Base-by-base conservation (phyloP, 768 basidiomycete genomes). In the Candolleomyces aberdarensis region DNA sequence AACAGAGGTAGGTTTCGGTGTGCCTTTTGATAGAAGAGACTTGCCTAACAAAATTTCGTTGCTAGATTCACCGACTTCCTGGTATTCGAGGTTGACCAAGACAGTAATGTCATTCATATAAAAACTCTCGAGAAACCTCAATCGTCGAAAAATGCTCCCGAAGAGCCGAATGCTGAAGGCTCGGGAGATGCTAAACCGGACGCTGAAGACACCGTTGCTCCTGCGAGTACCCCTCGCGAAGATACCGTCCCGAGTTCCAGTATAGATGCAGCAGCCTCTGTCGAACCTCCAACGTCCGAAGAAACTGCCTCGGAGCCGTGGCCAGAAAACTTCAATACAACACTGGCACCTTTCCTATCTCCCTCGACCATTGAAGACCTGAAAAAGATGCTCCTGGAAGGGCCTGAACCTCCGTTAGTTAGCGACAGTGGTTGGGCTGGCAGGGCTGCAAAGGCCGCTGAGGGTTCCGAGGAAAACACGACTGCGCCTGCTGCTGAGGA, bases 31-130 rank as follows among this genome's bases (percentile, higher is more conserved):
- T 32, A 41, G 50, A 59, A 44, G 46, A 53, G 57, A 9, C 41
- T 20, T 44, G 36, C 5, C 36, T 11, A 36, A 36, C 47, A 39
- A 57, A 31, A 19, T 44, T 39, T 22, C 51, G 41, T 53, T 31
- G 40, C 44, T 69, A 97, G 96, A 68, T 98, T 98, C 72, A 96
- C 96, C 44, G 97, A 99, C 74, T 99, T 99, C 71, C 67, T 98
- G 67, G 97, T 99, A 19, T 90, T 83, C 67, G 97, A 99, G 75
- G 88, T 99, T 36, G 87, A 91, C 68, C 82, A 86, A 62, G 87
- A 92, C 64, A 83, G 88, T 48, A 85, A 91, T 63, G 88, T 92
- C 8, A 76, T 97, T 17, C 89, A 92, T 69, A 69, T 99, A 39
- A 92, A 92, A 70, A 84, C 86, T 57, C 81, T 98, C 43, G 83